phyloP scores from a whole-genome alignment of 148 eudicot genomes.

The Tetragonia tetragonoides region DNA sequence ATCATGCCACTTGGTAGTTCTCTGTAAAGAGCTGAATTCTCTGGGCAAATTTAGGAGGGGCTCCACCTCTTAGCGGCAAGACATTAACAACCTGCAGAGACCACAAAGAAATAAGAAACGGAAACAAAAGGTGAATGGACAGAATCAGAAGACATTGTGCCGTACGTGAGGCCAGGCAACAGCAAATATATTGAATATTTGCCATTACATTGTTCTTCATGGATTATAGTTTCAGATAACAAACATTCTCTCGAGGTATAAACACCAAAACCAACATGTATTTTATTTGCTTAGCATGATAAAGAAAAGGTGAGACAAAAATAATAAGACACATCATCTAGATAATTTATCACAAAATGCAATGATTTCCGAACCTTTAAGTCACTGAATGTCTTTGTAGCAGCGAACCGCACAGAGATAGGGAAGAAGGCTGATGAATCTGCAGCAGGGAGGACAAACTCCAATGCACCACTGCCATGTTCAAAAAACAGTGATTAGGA shows the following conservation, averaged over 20 bases:
- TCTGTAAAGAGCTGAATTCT: slow-evolving; percentile 68
- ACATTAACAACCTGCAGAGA: slow-evolving; percentile 60
- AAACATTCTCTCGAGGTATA: background rate
- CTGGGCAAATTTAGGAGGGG: slow-evolving; percentile 77
- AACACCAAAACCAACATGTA: background rate
- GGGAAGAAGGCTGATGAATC: slow-evolving; percentile 89
- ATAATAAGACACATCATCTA: background rate
- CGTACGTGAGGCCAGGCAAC: background rate
- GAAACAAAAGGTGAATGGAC: background rate
- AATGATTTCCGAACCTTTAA: slow-evolving; percentile 53
- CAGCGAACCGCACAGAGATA: slow-evolving; percentile 78
- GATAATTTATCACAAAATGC: background rate
- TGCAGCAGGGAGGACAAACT: slow-evolving; percentile 87
- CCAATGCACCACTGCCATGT: slow-evolving; percentile 82
- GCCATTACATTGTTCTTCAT: background rate
- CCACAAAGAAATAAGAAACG: background rate
- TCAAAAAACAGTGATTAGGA: background rate
- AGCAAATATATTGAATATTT: background rate
- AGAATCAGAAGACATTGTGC: background rate
- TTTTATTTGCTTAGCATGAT: background rate
- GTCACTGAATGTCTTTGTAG: slow-evolving; percentile 82
- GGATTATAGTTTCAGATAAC: background rate
- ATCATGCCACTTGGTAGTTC: slow-evolving; percentile 79
- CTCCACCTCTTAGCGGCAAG: slow-evolving; percentile 73
- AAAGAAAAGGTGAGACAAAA: background rate